Percentiles rank a stretch among this genome's conserved stretches.
phyloP scores from a whole-genome alignment of 2,329 filamentous ascomycete genomes.

The Tolypocladium pustulatum region DNA sequence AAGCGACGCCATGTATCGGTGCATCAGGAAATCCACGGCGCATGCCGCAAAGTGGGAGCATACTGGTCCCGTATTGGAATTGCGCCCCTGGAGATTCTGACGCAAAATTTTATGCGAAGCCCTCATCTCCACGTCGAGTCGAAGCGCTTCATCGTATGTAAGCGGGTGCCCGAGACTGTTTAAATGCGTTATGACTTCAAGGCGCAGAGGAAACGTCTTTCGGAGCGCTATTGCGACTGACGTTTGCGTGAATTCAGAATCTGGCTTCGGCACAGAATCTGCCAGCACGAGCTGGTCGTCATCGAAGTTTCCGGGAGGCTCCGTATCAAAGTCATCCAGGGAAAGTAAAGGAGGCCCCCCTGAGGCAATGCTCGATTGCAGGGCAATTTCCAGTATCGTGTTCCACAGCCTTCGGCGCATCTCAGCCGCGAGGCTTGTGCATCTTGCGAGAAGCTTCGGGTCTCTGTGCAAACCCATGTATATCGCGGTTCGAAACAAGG shows the following conservation, averaged over 20 bases:
- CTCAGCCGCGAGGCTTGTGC: constrained; percentile 27
- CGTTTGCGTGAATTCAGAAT: constrained; percentile 22
- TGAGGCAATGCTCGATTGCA: constrained; percentile 26
- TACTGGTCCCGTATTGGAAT: constrained; percentile 5
- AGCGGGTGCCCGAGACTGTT: constrained; percentile 26
- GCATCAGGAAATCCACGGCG: background rate
- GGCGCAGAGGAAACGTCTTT: constrained; percentile 29
- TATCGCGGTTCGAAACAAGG: constrained; percentile 32
- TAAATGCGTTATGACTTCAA: constrained; percentile 30
- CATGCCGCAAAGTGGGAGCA: background rate
- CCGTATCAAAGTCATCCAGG: constrained; percentile 35
- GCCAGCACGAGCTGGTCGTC: constrained; percentile 33
- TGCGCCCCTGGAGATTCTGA: constrained; percentile 18
- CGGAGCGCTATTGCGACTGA: constrained; percentile 31
- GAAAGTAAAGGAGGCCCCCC: constrained; percentile 35
- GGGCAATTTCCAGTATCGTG: constrained; percentile 35
- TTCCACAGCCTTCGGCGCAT: constrained; percentile 42
- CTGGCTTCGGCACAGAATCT: constrained; percentile 18
- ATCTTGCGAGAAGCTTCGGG: constrained; percentile 26
- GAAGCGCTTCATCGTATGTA: constrained; percentile 33
- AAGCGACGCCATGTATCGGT: constrained; percentile 28
- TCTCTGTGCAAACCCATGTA: constrained; percentile 42
- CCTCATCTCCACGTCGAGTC: constrained; percentile 30
- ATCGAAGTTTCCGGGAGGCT: constrained; percentile 32
- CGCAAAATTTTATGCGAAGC: constrained; percentile 29